These are phyloP conservation scores for Magnolia changhungtana DNA, from an alignment of 164 flowering plant genomes.

Conservation along the genomic window DNA sequence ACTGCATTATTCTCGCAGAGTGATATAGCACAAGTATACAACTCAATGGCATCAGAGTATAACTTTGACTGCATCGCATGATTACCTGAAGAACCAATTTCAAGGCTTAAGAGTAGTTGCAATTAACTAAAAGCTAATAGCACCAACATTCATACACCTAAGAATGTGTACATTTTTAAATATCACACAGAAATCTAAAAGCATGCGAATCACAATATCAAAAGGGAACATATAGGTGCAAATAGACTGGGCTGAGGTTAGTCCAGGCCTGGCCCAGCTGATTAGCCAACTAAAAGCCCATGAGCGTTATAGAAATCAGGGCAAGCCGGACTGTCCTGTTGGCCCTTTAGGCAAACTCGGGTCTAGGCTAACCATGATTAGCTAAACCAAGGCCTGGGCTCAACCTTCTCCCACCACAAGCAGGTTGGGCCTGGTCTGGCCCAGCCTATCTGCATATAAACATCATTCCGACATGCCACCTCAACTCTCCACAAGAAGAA, in stretches of 20 bases:
- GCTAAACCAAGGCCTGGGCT: not conserved
- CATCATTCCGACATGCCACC: not conserved
- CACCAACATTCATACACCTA: not conserved
- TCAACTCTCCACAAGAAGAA: not conserved
- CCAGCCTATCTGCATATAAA: not conserved
- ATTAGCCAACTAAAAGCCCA: not conserved
- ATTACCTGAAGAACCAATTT: conserved; percentile 42
- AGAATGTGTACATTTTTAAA: not conserved
- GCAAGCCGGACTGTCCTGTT: not conserved
- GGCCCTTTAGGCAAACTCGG: not conserved
- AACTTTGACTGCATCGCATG: conserved; percentile 69
- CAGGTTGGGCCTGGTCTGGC: not conserved
- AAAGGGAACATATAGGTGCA: not conserved
- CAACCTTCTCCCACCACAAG: not conserved
- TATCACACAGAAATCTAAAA: not conserved
- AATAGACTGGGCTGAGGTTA: not conserved
- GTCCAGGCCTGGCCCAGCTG: too few relatives aligned
- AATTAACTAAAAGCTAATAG: too few relatives aligned
- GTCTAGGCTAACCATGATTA: not conserved
- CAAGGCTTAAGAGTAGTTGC: too few relatives aligned
- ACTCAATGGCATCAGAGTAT: conserved; percentile 75
- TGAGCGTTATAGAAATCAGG: not conserved
- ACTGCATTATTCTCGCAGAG: conserved; percentile 75
- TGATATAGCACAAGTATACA: conserved; percentile 77
- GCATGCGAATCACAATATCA: not conserved